Evolutionary conservation across 2,329 filamentous ascomycete species (phyloP), one percentile per base, ranked within the genome.

Genomic region (Coccinonectria pachysandricola): DNA sequence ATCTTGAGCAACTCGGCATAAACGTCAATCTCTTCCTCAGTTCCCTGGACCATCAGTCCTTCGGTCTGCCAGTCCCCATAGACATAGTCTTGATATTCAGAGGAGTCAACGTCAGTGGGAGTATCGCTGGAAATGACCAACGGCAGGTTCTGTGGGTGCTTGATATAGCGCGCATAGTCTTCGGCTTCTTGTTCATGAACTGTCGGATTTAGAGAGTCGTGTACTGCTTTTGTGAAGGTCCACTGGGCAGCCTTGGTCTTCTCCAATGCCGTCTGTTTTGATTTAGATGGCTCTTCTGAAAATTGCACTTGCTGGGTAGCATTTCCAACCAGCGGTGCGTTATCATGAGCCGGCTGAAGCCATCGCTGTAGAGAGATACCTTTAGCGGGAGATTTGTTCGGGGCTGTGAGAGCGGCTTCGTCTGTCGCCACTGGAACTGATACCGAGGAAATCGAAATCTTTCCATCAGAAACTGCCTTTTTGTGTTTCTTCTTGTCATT

Each of bases 161-260:
- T 75, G 40, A 98, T 76, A 54, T 96, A 98, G 13, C 80, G 75
- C 32, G 77, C 71, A 51, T 98, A 98, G 50, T 96, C 91, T 23
- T 80, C 76, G 13, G 76, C 74, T 58, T 96, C 88, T 19, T 73
- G 68, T 6, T 68, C 57, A 6, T 72, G 80, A 19, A 98, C 83
- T 1, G 75, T 77, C 2, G 91, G 91, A 39, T 94, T 81, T 22
- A 96, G 67, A 5, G 84, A 91, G 50, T 87, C 81, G 27, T 78
- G 69, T 22, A 95, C 80, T 25, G 94, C 79, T 47, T 92, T 80
- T 11, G 79, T 79, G 24, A 95, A 79, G 0, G 84, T 92, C 79
- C 82, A 87, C 50, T 94, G 85, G 9, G 84, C 80, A 30, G 81
- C 79, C 19, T 80, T 81, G 15, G 77, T 73, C 56, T 92, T 92